Evolutionary conservation across 257 asterid genomes (phyloP), one percentile per base, ranked within the genome.

Genomic region (Gentiana dahurica): DNA sequence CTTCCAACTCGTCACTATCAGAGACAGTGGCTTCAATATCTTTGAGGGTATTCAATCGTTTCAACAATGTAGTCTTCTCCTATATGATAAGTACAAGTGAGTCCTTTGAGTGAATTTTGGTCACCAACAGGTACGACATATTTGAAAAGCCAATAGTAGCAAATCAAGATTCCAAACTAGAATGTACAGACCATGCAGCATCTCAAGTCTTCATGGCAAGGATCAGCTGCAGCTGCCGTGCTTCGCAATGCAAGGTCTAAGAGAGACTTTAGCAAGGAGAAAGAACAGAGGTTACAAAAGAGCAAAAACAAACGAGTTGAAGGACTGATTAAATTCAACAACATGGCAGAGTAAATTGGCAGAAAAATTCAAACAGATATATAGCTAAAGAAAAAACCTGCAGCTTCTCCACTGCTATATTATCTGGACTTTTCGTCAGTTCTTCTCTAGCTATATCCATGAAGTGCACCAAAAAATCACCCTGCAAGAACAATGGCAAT

Each of bases 361-460:
- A 58, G 24, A 50, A 35, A 34, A 54, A 46, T 65, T 36, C 64
- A 13, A 13, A 24, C 52, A 58, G 54, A 61, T 35, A 43, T 58
- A 58, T 54, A 38, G n/a, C 34, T 13, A 65, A 58, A 34, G 51
- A 46, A 59, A 67, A 73, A 55, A 88, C 98, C 98, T 92, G 97
- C 70, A 92, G 82, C 76, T 92, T 92, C 81, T 81, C 98, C 47
- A 69, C 84, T 61, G 98, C 83, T 51, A 92, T 87, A 59, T 85
- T 95, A 71, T 87, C 97, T 45, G 94, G 95, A 77, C 83, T 83
- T 76, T 92, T 92, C 70, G 74, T 46, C 74, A 92, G 94, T 77
- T 92, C 95, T 64, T 88, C 97, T 66, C 86, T 78, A 73, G 97
- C 94, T 65, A 89, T 87, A 74, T 91, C 98, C 97, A 85, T 81